Base-by-base conservation (phyloP, 768 basidiomycete genomes). In the Ephemerocybe angulata region DNA sequence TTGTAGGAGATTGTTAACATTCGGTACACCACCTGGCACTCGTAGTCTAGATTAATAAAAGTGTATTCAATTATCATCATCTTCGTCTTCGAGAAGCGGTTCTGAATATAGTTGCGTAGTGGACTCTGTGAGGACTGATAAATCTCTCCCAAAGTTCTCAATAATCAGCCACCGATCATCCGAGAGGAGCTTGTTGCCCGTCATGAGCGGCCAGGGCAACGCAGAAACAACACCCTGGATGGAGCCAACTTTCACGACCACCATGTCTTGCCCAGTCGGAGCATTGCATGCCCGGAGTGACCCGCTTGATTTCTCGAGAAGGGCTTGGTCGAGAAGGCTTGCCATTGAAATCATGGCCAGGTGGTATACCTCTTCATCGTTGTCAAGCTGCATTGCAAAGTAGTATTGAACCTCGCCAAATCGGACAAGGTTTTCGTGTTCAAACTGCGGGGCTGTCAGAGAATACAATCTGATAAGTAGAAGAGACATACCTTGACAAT, bases 251-350 rank as follows among this genome's bases (percentile, higher is more conserved):
- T 29, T 13, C 12, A 21, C 19, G n/a, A 21, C 13, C 7, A 24
- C 64, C 58, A 19, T 59, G 66, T 37, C 63, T 58, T 44, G 69
- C 68, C 3, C 67, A 64, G 58, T 67, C 69, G 38, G 67, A 67
- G 11, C 70, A 59, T 21, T 52, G 62, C n/a, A 71, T 50, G 12
- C 68, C 58, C 22, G 70, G 54, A 11, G n/a, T 37, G n/a, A 63
- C 22, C 19, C 51, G 28, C 10, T 31, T 30, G 44, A 47, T 27
- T 17, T 40, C 46, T 7, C 37, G 19, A 72, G 68, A 12, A 43
- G 24, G 3, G 11, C 11, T 29, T 3, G 10, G 22, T 42, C 41
- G 2, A 42, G 2, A 2, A 42, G 21, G 5, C 41, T 21, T 42
- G 41, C 41, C 41, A 42, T 42, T 21, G 41, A 42, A 4, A 42